Percentiles rank a stretch among this genome's conserved stretches.
Conservation (phyloP, 2,329 filamentous ascomycete species). For the Proliferodiscus dingleyae region DNA sequence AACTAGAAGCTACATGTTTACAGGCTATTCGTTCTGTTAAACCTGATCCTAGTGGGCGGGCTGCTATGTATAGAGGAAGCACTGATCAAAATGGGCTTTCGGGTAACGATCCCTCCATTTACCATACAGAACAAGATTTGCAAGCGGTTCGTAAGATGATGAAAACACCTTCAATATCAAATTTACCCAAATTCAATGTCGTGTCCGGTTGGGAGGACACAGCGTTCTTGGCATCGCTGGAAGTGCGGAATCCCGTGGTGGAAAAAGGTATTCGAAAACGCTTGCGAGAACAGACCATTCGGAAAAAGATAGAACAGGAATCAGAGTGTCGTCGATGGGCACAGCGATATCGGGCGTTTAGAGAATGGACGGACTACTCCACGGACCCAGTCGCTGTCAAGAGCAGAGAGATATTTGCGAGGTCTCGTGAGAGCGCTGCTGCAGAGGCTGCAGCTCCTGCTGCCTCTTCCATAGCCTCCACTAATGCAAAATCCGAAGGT, state of each 20-base stretch:
- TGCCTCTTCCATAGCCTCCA: constrained; percentile 32
- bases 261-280: constrained; percentile 16
- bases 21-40: not conserved
- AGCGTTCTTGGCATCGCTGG: constrained; percentile 22
- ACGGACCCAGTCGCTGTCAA: constrained; percentile 25
- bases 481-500: constrained; percentile 54
- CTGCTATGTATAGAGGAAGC: not conserved
- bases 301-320: constrained; percentile 21
- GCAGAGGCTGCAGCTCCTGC: constrained; percentile 23
- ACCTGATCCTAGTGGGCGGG: not conserved
- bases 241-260: constrained; percentile 13
- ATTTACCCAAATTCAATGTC: constrained; percentile 21
- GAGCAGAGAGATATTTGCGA: constrained; percentile 27
- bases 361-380: constrained; percentile 28
- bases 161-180: constrained; percentile 27
- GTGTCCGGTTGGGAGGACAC: constrained; percentile 24
- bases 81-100: not conserved
- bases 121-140: constrained; percentile 5
- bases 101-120: not conserved
- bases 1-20: constrained; percentile 14
- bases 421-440: constrained; percentile 22
- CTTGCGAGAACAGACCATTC: constrained; percentile 10
- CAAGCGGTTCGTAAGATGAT: constrained; percentile 26
- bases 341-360: constrained; percentile 24
- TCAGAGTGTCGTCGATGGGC: constrained; percentile 24